Conservation (phyloP, 2,329 filamentous ascomycete genomes). For the Ophiostoma sp. region DNA sequence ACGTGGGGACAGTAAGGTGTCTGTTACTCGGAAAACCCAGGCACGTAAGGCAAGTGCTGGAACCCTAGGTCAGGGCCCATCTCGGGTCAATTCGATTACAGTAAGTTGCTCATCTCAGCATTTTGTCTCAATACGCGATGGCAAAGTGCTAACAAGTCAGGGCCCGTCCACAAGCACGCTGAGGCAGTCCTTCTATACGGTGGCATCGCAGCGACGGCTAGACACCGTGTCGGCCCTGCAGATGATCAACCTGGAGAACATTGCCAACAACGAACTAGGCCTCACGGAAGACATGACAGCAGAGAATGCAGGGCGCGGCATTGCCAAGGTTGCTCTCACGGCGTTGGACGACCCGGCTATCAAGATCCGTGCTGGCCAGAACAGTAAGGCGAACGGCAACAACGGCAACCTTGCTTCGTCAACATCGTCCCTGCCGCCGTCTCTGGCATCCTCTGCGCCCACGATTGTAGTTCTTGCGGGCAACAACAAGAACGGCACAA, state of each 20-base stretch:
- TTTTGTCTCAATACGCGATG: neutral
- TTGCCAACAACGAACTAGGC: conserved; percentile 80
- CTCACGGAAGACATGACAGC: conserved; percentile 85
- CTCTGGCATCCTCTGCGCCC: conserved; percentile 21
- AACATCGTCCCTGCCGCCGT: neutral
- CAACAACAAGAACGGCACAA: conserved; percentile 85
- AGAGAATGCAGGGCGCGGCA: conserved; percentile 82
- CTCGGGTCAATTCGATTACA: conserved; percentile 42
- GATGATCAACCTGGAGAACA: conserved; percentile 88
- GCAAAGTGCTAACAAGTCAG: neutral
- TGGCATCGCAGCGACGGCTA: conserved; percentile 51
- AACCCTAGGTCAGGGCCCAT: conserved; percentile 38
- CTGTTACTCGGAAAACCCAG: conserved; percentile 46
- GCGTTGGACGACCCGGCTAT: conserved; percentile 60
- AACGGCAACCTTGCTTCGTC: neutral
- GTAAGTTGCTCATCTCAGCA: neutral
- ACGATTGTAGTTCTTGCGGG: conserved; percentile 75
- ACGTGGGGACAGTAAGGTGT: conserved; percentile 49
- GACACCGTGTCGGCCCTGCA: conserved; percentile 68
- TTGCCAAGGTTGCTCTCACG: conserved; percentile 74
- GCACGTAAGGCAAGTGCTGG: conserved; percentile 51
- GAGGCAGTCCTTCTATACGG: conserved; percentile 45
- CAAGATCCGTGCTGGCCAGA: conserved; percentile 47
- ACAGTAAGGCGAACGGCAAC: neutral
- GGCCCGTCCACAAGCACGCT: neutral